A percentile compares a stretch with the other conserved stretches of the same genome.
Evolutionary conservation across 2,329 filamentous ascomycete genomes (phyloP).

Genomic region (Exophiala mesophila): DNA sequence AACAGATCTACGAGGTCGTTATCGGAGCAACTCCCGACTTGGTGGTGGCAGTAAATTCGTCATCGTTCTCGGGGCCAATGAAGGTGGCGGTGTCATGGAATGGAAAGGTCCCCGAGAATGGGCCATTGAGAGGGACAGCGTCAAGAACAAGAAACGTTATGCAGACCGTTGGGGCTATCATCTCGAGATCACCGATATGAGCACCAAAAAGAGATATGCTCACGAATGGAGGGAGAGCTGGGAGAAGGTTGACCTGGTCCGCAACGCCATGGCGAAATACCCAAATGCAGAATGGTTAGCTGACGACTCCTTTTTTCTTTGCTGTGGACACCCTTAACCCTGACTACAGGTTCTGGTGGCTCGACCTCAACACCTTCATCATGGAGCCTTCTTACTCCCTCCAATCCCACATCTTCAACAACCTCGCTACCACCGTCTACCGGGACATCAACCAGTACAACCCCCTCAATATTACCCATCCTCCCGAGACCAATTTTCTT

Average conservation of each 20-base stretch:
- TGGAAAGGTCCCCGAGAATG: slow-evolving; percentile 97
- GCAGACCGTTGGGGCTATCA: slow-evolving; percentile 86
- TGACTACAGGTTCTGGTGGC: slow-evolving; percentile 85
- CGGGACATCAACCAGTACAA: slow-evolving; percentile 97
- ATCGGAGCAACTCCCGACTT: slow-evolving; percentile 66
- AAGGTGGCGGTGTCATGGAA: slow-evolving; percentile 96
- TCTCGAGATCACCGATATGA: slow-evolving; percentile 95
- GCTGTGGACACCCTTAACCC: not conserved
- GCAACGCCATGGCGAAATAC: slow-evolving; percentile 85
- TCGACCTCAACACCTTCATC: slow-evolving; percentile 94
- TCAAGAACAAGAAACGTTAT: slow-evolving; percentile 92
- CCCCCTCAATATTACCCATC: slow-evolving; percentile 87
- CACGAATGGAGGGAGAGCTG: slow-evolving; percentile 99
- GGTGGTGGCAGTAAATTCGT: slow-evolving; percentile 89
- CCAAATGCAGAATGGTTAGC: slow-evolving; percentile 90
- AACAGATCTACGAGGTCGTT: slow-evolving; percentile 55
- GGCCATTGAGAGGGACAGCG: slow-evolving; percentile 95
- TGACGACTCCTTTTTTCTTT: not conserved
- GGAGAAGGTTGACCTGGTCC: slow-evolving; percentile 96
- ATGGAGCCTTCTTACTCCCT: slow-evolving; percentile 94
- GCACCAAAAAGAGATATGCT: slow-evolving; percentile 95
- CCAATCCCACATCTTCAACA: slow-evolving; percentile 82
- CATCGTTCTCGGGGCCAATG: slow-evolving; percentile 86
- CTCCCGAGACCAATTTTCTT: slow-evolving; percentile 67
- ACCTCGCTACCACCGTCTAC: slow-evolving; percentile 69